Conservation (phyloP, 164 flowering plant species). For the Hamamelis virginiana region DNA sequence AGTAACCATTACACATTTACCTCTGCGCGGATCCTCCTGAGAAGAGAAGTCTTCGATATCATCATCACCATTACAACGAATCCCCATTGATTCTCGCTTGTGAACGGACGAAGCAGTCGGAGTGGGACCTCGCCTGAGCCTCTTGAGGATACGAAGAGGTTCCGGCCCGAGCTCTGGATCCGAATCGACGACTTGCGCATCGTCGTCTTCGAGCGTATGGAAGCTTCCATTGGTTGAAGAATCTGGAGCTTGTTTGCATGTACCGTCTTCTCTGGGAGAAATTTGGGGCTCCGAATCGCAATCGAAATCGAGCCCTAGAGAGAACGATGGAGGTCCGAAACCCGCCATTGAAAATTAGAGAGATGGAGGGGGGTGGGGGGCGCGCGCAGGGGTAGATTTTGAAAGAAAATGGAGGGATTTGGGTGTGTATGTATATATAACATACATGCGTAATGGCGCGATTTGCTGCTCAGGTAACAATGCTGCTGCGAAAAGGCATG, state of each 20-base stretch:
- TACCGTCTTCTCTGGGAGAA: background rate
- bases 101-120: background rate
- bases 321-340: constrained; percentile 72
- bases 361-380: constrained; percentile 2
- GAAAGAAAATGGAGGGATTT: background rate
- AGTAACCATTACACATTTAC: constrained; percentile 17
- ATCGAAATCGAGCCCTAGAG: constrained; percentile 75
- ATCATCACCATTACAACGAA: constrained; percentile 38
- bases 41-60: constrained; percentile 82
- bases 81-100: constrained; percentile 2
- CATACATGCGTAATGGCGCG: too few relatives aligned
- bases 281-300: constrained; percentile 38
- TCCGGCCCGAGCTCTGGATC: constrained; percentile 27
- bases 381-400: background rate
- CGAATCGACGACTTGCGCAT: constrained; percentile 32
- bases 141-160: constrained; percentile 37
- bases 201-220: constrained; percentile 17
- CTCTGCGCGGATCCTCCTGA: constrained; percentile 37
- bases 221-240: constrained; percentile 13
- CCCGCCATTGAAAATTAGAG: constrained; percentile 44
- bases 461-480: too few relatives aligned
- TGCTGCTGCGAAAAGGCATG: too few relatives aligned
- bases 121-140: constrained; percentile 43
- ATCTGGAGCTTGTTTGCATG: constrained; percentile 12
- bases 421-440: background rate